These are phyloP conservation scores for Boletus vinaceobasis DNA, from an alignment of 768 basidiomycete genomes.

Conservation along the genomic window DNA sequence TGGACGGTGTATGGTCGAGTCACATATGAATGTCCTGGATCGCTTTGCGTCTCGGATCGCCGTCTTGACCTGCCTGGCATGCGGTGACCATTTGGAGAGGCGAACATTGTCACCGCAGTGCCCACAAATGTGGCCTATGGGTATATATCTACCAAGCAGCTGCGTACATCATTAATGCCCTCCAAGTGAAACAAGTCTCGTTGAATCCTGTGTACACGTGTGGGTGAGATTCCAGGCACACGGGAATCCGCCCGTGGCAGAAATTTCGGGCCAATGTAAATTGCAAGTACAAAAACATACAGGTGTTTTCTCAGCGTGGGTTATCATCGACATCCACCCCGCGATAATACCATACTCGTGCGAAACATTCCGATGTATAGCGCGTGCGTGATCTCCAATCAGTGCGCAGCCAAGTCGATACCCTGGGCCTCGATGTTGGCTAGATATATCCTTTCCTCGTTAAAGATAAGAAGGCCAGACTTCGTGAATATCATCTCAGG, in stretches of 20 bases:
- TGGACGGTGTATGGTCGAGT: slow-evolving; percentile 22
- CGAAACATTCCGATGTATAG: background rate
- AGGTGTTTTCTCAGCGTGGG: background rate
- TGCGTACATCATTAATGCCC: background rate
- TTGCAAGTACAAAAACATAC: background rate
- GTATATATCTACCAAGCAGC: background rate
- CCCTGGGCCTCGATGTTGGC: slow-evolving; percentile 36
- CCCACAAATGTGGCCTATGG: background rate
- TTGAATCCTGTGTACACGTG: slow-evolving; percentile 5
- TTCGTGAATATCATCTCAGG: slow-evolving; percentile 43
- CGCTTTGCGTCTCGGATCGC: slow-evolving; percentile 16
- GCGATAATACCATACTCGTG: background rate
- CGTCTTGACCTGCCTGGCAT: slow-evolving; percentile 10
- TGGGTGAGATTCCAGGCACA: background rate
- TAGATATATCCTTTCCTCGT: slow-evolving; percentile 38
- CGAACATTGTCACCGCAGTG: slow-evolving; percentile 8
- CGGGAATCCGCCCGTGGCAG: background rate
- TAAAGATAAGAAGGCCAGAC: slow-evolving; percentile 38
- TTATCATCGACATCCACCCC: background rate
- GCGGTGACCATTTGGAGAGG: slow-evolving; percentile 8
- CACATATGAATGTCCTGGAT: slow-evolving; percentile 22
- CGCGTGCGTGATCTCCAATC: background rate
- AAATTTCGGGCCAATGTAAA: background rate
- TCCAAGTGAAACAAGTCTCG: background rate
- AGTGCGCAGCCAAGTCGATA: slow-evolving; percentile 13